These are phyloP conservation scores for Fraxinus anomala DNA, from an alignment of 257 asterid genomes.

Conservation along the genomic window DNA sequence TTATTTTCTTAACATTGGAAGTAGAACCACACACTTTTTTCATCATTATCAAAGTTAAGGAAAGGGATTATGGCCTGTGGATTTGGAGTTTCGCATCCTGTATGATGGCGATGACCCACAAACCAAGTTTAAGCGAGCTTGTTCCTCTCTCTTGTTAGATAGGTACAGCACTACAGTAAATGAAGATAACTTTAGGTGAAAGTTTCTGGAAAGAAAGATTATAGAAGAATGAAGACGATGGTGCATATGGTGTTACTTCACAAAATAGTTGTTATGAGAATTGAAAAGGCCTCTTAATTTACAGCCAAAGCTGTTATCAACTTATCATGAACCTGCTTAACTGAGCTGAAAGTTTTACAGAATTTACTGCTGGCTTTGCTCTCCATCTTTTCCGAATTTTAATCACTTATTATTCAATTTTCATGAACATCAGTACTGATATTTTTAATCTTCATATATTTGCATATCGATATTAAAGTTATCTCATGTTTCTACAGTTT, in stretches of 20 bases:
- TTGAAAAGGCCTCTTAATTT: not conserved
- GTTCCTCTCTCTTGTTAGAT: not conserved
- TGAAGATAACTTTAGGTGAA: no score
- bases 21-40: no score
- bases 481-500: constrained; percentile 55
- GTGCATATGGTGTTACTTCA: not conserved
- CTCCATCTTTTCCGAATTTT: constrained; percentile 4
- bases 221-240: not conserved
- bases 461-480: not conserved
- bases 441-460: constrained; percentile 6
- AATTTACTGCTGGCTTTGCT: constrained; percentile 4
- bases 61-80: no score
- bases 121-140: no score
- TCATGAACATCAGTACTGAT: constrained; percentile 12
- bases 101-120: no score
- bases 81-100: no score
- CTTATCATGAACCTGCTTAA: not conserved
- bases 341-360: not conserved
- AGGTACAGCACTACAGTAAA: not conserved
- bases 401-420: not conserved
- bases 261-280: constrained; percentile 8
- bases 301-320: not conserved
- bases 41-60: no score
- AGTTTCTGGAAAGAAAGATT: not conserved
- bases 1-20: no score